Percentiles rank a stretch among this genome's conserved stretches.
Conservation (phyloP, 371 early-diverging fungal species). For the Mucor saturninus region DNA sequence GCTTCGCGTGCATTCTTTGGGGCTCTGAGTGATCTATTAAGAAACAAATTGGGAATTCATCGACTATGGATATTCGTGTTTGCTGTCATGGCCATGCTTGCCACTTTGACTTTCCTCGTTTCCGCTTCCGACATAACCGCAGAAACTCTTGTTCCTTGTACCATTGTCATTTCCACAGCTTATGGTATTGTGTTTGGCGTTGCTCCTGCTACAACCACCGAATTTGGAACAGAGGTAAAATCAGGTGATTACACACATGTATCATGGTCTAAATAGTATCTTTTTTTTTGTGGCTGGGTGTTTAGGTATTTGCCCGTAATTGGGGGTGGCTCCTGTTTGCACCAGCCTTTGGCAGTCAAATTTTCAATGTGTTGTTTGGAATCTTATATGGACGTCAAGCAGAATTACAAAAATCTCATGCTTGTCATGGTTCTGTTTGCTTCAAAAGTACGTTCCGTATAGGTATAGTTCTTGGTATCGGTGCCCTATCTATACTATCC, state of each 20-base stretch:
- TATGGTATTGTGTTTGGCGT: constrained; percentile 40
- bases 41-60: constrained; percentile 40
- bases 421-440: constrained; percentile 27
- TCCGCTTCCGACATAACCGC: constrained; percentile 3
- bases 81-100: constrained; percentile 29
- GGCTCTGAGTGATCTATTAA: constrained; percentile 45
- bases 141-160: constrained; percentile 23
- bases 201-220: constrained; percentile 30
- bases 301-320: constrained; percentile 36
- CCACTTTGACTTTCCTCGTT: constrained; percentile 29
- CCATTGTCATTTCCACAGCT: constrained; percentile 25
- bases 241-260: neutral
- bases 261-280: neutral
- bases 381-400: constrained; percentile 25
- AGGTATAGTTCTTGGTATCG: constrained; percentile 11
- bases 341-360: constrained; percentile 38
- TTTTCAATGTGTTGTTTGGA: constrained; percentile 34
- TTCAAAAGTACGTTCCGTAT: constrained; percentile 21
- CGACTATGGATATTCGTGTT: constrained; percentile 48
- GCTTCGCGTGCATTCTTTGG: constrained; percentile 48
- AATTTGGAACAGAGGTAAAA: constrained; percentile 30
- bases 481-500: constrained; percentile 8
- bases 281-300: too few relatives aligned
- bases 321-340: constrained; percentile 39
- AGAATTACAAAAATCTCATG: constrained; percentile 18